Conservation (phyloP, 345 rosid genomes). For the Fremontodendron californicum region DNA sequence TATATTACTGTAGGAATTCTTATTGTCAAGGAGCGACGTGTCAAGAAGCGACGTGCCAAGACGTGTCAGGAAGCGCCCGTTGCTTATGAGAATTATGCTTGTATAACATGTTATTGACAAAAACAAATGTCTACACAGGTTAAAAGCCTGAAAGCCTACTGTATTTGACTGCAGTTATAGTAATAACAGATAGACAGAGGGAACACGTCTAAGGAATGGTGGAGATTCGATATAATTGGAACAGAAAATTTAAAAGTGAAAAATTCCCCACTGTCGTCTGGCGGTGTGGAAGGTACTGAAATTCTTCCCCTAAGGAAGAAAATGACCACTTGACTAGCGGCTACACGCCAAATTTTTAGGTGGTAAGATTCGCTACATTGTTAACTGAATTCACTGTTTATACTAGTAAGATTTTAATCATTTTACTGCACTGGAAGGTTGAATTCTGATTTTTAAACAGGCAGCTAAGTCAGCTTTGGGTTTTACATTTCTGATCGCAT, state of each 20-base stretch:
- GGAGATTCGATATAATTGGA: not conserved
- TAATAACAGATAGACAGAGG: not conserved
- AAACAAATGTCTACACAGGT: too few species aligned
- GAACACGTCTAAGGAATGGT: constrained; percentile 19
- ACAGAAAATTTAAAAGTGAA: not conserved
- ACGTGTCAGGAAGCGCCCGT: too few species aligned
- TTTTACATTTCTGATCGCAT: not conserved
- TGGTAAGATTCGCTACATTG: not conserved
- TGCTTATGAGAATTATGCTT: too few species aligned
- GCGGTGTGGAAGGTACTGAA: constrained; percentile 10
- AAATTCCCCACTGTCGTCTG: not conserved
- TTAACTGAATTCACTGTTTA: not conserved
- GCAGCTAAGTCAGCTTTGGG: not conserved
- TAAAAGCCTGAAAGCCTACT: not conserved
- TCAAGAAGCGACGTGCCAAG: too few species aligned
- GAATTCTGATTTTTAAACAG: not conserved
- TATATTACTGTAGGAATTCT: too few species aligned
- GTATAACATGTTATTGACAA: too few species aligned
- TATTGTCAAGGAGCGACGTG: too few species aligned
- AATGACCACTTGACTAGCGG: not conserved
- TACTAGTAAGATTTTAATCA: too few species aligned
- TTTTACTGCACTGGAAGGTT: not conserved
- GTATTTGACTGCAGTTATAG: constrained; percentile 13
- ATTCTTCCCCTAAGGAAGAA: not conserved
- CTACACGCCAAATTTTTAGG: not conserved